These are phyloP conservation scores for Chlamydomonas incerta DNA, from an alignment of 139 green algal species.

Conservation along the genomic window DNA sequence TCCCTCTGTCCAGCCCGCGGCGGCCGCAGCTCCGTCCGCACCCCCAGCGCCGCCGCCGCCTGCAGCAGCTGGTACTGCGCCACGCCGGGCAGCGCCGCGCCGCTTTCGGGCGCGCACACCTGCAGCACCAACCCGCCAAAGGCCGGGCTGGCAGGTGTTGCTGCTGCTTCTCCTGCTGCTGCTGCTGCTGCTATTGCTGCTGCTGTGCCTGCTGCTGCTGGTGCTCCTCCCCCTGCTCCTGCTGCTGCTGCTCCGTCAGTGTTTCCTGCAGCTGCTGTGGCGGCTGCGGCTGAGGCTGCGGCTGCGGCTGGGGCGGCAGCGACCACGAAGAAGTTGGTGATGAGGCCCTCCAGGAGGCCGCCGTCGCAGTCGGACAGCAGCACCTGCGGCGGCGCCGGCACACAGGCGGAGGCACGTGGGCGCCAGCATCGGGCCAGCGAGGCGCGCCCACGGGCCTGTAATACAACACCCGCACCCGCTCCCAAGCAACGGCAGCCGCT, in stretches of 20 bases:
- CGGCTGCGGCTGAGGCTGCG: too few species aligned
- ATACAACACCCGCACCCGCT: too few species aligned
- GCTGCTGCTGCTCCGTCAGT: not conserved
- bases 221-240: not conserved
- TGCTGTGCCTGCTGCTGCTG: too few species aligned
- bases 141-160: not conserved
- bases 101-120: not conserved
- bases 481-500: not conserved
- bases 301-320: not conserved
- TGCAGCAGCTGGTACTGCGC: slow-evolving; percentile 49
- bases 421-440: not conserved
- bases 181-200: not conserved
- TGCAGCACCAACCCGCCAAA: not conserved
- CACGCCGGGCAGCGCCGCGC: slow-evolving; percentile 43
- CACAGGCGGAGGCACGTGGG: not conserved
- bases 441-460: not conserved
- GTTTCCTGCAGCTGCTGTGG: not conserved
- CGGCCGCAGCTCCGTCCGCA: slow-evolving; percentile 33
- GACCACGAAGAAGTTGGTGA: slow-evolving; percentile 68
- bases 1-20: slow-evolving; percentile 13
- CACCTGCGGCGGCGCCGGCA: slow-evolving; percentile 30
- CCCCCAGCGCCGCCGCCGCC: slow-evolving; percentile 37
- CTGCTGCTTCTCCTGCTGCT: too few species aligned
- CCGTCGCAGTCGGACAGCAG: slow-evolving; percentile 54
- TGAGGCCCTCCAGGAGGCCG: slow-evolving; percentile 59